Percentiles rank a stretch among this genome's conserved stretches.
These are phyloP conservation scores for Diaporthe vexans DNA, from an alignment of 2,329 filamentous ascomycete species.

Conservation along the genomic window DNA sequence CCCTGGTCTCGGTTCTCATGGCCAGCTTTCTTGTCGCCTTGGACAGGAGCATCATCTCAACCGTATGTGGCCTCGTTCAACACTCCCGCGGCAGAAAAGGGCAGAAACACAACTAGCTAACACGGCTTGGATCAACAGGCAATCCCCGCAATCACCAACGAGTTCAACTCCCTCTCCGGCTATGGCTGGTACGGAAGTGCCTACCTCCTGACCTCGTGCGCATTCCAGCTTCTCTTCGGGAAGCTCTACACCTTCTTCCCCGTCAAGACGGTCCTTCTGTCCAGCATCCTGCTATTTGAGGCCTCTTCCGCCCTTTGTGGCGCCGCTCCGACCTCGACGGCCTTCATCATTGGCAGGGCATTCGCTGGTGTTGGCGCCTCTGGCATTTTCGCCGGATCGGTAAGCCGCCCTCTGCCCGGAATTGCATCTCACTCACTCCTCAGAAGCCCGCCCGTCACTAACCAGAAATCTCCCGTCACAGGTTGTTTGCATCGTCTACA, in stretches of 20 bases:
- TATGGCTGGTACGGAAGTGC: slow-evolving; percentile 47
- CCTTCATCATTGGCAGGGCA: slow-evolving; percentile 48
- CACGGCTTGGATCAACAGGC: slow-evolving; percentile 18
- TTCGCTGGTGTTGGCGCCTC: slow-evolving; percentile 46
- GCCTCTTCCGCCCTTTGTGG: slow-evolving; percentile 48
- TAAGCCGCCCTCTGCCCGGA: slow-evolving; percentile 8
- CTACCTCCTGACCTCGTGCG: slow-evolving; percentile 44
- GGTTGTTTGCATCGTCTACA: slow-evolving; percentile 30
- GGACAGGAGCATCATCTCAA: slow-evolving; percentile 13
- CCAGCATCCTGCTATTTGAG: slow-evolving; percentile 38
- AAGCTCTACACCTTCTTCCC: slow-evolving; percentile 45
- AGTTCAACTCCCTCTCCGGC: slow-evolving; percentile 48
- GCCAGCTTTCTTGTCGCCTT: not conserved
- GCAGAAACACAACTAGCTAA: too few species aligned
- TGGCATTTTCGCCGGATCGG: slow-evolving; percentile 48
- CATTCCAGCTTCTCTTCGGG: slow-evolving; percentile 46
- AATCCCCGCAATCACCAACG: slow-evolving; percentile 45
- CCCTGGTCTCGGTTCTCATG: not conserved
- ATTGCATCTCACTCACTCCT: too few species aligned
- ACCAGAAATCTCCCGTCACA: not conserved
- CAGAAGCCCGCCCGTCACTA: too few species aligned
- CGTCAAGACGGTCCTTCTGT: slow-evolving; percentile 42
- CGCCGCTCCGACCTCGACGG: slow-evolving; percentile 46
- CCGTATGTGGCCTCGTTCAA: not conserved
- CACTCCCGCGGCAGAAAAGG: too few species aligned